Conservation (phyloP, 2,329 filamentous ascomycete species). For the Penicillium sp. region DNA sequence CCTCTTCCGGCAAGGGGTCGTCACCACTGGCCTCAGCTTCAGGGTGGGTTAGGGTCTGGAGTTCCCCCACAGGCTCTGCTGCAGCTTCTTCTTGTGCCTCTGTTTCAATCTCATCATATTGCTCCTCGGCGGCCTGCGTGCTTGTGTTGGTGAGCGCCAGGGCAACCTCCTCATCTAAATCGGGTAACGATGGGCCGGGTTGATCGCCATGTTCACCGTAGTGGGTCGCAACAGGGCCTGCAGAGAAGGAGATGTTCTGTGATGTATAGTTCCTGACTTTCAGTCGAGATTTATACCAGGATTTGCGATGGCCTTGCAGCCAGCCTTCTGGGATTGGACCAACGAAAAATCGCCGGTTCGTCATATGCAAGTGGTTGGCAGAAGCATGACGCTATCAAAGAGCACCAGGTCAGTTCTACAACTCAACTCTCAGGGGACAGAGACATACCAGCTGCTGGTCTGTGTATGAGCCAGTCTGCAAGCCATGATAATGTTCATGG, state of each 20-base stretch:
- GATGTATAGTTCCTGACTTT: conserved; percentile 50
- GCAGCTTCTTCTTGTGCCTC: conserved; percentile 16
- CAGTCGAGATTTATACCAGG: conserved; percentile 58
- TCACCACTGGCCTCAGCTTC: conserved; percentile 18
- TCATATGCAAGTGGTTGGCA: conserved; percentile 61
- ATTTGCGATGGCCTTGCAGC: conserved; percentile 62
- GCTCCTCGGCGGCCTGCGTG: conserved; percentile 5
- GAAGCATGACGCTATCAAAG: conserved; percentile 57
- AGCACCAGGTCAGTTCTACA: conserved; percentile 6
- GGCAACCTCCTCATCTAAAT: conserved; percentile 17
- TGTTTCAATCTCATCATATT: conserved; percentile 11
- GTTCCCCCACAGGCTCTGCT: conserved; percentile 16
- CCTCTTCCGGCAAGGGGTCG: neutral
- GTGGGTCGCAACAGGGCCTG: conserved; percentile 46
- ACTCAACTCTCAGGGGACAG: neutral
- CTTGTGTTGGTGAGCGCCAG: conserved; percentile 21
- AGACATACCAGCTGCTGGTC: conserved; percentile 52
- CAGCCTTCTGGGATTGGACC: conserved; percentile 66
- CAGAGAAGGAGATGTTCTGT: conserved; percentile 53
- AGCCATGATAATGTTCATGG: conserved; percentile 33
- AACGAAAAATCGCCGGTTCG: conserved; percentile 63
- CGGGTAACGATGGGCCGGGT: conserved; percentile 21
- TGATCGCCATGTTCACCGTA: conserved; percentile 40
- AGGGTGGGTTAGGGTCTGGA: conserved; percentile 29
- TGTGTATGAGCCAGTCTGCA: conserved; percentile 55